Evolutionary conservation across 1,284 basidiomycete species (phyloP), one percentile per base, ranked within the genome.

Genomic region (Trichosporon sp.): DNA sequence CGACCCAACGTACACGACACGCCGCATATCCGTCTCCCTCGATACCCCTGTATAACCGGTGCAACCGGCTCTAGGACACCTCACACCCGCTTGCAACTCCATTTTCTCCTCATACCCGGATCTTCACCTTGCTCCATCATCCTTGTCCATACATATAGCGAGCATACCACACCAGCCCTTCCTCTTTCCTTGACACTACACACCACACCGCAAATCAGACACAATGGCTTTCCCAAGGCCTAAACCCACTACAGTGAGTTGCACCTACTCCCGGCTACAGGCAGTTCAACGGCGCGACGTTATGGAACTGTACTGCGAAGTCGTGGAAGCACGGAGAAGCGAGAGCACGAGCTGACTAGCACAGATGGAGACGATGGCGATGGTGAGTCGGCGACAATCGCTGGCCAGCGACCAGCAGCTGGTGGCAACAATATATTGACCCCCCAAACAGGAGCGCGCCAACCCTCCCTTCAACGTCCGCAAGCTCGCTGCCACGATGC

Each of bases 391-490:
- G 14, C 19, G 10, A 16, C 35, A 4, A n/a, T 1, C 19, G 54
- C 8, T 11, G 46, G 35, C 40, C 12, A 12, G 54, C 46, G 35
- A n/a, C 21, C 56, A 16, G 48, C 37, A 35, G 37, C 10, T 19
- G 32, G 35, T 67, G 51, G 66, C 48, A 16, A 67, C n/a, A 19
- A 38, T 11, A 1, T 21, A 26, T 63, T 48, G 31, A n/a, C 64
- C 14, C 26, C 6, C 35, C 19, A 32, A 46, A 37, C 71, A 84
- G 83, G 86, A 87, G 78, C 80, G 86, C 37, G 81, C 79, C 37
- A 86, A 86, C 76, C 85, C 86, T 19, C 85, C 86, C 10, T 87
- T 87, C 79, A 84, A 86, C 71, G 80, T 86, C 64, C 83, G 86
- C 38, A 81, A 85, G 75, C 77, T 85, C 65, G 76, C 80, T 10